These are phyloP conservation scores for Alternaria atra DNA, from an alignment of 2,329 filamentous ascomycete species.

Conservation along the genomic window DNA sequence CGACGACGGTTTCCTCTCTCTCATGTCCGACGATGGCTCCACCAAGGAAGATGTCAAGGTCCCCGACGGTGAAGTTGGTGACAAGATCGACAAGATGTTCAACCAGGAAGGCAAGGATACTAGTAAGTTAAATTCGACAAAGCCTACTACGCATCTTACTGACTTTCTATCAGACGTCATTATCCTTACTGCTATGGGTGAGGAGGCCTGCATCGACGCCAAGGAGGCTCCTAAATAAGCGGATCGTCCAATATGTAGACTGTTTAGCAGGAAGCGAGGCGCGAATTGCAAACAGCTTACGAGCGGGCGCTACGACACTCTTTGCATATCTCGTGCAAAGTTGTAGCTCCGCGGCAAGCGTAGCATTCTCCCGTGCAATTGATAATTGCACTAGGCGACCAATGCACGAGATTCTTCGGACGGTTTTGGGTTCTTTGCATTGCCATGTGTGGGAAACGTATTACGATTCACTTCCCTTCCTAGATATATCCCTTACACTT, in stretches of 20 bases:
- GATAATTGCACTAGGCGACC: slow-evolving; percentile 39
- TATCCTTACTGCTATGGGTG: slow-evolving; percentile 94
- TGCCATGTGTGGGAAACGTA: slow-evolving; percentile 49
- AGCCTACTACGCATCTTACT: slow-evolving; percentile 14
- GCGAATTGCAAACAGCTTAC: slow-evolving; percentile 38
- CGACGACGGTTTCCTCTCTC: slow-evolving; percentile 92
- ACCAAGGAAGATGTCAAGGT: slow-evolving; percentile 96
- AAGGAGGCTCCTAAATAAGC: slow-evolving; percentile 80
- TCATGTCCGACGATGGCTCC: slow-evolving; percentile 86
- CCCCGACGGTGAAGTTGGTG: slow-evolving; percentile 87
- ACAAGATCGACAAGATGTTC: slow-evolving; percentile 86
- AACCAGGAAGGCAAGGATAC: slow-evolving; percentile 86
- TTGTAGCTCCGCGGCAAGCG: slow-evolving; percentile 39
- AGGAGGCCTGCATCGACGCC: slow-evolving; percentile 89
- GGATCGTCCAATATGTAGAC: slow-evolving; percentile 35
- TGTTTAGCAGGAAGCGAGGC: slow-evolving; percentile 38
- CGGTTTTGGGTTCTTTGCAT: slow-evolving; percentile 50
- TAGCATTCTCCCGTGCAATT: slow-evolving; percentile 43
- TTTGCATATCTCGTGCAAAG: slow-evolving; percentile 35
- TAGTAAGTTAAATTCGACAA: slow-evolving; percentile 71
- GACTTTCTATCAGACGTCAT: slow-evolving; percentile 74
- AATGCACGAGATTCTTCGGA: slow-evolving; percentile 50
- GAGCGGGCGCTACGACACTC: slow-evolving; percentile 32
- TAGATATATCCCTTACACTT: slow-evolving; percentile 48
- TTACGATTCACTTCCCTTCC: slow-evolving; percentile 45